phyloP scores from a whole-genome alignment of 768 basidiomycete genomes.

The Podaxis sp. region DNA sequence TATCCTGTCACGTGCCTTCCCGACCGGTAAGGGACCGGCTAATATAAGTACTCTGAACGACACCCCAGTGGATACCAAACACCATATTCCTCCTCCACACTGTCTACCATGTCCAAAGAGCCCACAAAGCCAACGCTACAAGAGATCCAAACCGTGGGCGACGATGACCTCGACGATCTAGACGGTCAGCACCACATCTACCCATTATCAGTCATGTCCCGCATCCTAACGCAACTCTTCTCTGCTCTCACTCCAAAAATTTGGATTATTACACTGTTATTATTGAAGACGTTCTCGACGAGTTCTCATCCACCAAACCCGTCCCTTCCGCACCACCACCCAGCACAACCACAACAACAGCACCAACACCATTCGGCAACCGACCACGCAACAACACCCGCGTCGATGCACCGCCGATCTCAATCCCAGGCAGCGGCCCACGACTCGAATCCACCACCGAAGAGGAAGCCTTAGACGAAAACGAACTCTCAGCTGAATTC shows the following conservation, averaged over 20 bases:
- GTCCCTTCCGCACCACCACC: conserved; percentile 28
- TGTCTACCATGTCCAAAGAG: conserved; percentile 5
- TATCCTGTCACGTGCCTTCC: neutral
- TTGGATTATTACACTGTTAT: neutral
- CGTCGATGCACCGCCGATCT: conserved; percentile 39
- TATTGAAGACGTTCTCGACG: conserved; percentile 39
- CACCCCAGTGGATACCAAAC: neutral
- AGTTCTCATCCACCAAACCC: conserved; percentile 33
- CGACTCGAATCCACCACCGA: conserved; percentile 27
- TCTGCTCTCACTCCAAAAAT: conserved; percentile 3
- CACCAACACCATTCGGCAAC: conserved; percentile 23
- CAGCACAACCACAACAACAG: conserved; percentile 28
- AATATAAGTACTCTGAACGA: neutral
- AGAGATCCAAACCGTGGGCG: conserved; percentile 24
- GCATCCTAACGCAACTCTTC: neutral
- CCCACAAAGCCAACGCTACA: conserved; percentile 20
- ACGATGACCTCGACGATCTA: conserved; percentile 69
- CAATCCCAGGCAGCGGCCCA: conserved; percentile 33
- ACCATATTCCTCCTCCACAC: neutral
- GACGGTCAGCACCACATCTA: conserved; percentile 38
- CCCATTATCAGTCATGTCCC: neutral
- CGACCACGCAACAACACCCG: conserved; percentile 50
- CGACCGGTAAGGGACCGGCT: neutral
- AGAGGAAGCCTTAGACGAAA: conserved; percentile 29
- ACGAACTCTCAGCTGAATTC: conserved; percentile 41